Evolutionary conservation across 176 grass and related monocot genomes (phyloP), one percentile per base, ranked within the genome.

Genomic region (Ensete ventricosum): DNA sequence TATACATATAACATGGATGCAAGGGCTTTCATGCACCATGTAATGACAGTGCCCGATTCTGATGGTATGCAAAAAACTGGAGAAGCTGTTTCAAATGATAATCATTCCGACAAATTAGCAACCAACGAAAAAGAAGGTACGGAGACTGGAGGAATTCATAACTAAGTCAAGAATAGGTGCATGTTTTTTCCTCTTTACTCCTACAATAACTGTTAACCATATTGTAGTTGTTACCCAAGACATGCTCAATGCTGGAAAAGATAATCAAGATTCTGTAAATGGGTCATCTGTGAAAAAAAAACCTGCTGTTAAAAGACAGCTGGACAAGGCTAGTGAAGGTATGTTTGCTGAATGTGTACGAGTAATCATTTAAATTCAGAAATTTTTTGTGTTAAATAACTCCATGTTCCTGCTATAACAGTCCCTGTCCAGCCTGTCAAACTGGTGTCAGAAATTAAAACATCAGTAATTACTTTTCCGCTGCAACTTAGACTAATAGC

Each of bases 1-100:
- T 82, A 78, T 55, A 62, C 86, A 81, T 85, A 89, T 77, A 99
- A 99, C 81, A 84, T 88, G 88, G 95, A 99, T 82, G 90, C 90
- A 77, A 94, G 86, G 78, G 84, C 83, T 49, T 99, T 99, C 73
- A 86, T 99, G 80, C 83, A 64, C 71, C 84, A 82, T 71, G 78
- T 94, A 64, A 76, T 94, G 73, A 70, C 16, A 77, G 52, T 82
- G 60, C 80, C 90, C 64, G 55, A 73, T 62, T 83, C 76, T 76
- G 81, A 87, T 71, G 81, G 76, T 21, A 72, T 58, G 57, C 52
- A 54, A 20, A 76, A 88, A 57, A 78, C 72, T 80, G 74, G 69
- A 48, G 53, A 69, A 81, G 55, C 60, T 71, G 48, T 34, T 74
- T 62, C 29, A 27, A 77, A 74, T 75, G 50, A 7, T 49, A 79